Conservation (phyloP, 805 yeast genomes). For the Candida mattraensis region DNA sequence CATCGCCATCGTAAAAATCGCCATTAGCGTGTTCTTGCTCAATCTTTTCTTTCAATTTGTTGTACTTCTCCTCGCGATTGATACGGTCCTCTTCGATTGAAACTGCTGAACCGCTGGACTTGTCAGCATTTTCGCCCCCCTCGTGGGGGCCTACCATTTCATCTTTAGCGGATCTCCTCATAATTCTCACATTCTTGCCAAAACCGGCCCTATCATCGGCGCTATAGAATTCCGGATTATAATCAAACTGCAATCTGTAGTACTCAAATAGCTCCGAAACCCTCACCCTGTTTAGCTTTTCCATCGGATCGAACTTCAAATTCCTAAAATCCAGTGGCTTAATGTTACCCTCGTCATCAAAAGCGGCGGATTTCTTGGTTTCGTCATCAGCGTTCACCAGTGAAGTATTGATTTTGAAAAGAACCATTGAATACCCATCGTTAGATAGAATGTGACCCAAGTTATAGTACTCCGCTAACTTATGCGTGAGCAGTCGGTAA, state of each 20-base stretch:
- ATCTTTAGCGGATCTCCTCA: constrained; percentile 15
- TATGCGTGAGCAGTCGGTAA: constrained; percentile 66
- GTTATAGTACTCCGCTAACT: constrained; percentile 64
- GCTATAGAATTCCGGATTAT: constrained; percentile 7
- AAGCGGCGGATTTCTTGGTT: constrained; percentile 30
- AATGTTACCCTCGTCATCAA: constrained; percentile 34
- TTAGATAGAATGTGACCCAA: constrained; percentile 56
- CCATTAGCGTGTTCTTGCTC: constrained; percentile 25
- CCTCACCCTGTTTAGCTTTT: constrained; percentile 33
- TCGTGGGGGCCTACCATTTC: constrained; percentile 1
- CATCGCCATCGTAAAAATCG: constrained; percentile 23
- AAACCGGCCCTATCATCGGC: constrained; percentile 5
- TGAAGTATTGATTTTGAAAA: constrained; percentile 38
- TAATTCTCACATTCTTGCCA: constrained; percentile 14
- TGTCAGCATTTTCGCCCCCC: constrained; percentile 5
- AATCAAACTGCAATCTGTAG: constrained; percentile 16
- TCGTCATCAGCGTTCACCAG: constrained; percentile 37
- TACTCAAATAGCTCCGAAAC: constrained; percentile 27
- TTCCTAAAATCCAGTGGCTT: constrained; percentile 33
- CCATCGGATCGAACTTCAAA: constrained; percentile 32
- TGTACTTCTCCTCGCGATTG: constrained; percentile 43
- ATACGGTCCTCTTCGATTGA: constrained; percentile 36
- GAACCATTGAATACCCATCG: constrained; percentile 49
- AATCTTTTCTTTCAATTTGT: constrained; percentile 34
- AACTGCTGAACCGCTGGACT: constrained; percentile 3